Conservation (phyloP, 192 early-diverging fungal genomes). For the Linnemannia elongata region DNA sequence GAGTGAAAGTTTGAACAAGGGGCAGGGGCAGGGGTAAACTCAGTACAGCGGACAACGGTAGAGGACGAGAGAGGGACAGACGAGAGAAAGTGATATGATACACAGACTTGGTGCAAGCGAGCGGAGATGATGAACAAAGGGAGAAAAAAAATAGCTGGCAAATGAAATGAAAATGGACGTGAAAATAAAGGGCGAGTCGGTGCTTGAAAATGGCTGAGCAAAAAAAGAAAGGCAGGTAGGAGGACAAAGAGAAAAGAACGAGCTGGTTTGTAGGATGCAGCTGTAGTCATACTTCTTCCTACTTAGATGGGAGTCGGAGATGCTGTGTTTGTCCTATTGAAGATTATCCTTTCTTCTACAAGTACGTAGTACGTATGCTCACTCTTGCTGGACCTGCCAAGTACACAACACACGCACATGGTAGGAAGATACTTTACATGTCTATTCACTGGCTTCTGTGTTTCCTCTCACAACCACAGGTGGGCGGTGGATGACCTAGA, state of each 20-base stretch:
- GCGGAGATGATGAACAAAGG: not conserved
- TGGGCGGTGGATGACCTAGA: too few species aligned
- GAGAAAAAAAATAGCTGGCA: not conserved
- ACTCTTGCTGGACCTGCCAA: too few species aligned
- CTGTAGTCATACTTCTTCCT: not conserved
- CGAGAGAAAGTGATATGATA: not conserved
- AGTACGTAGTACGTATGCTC: too few species aligned
- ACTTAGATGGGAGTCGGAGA: not conserved
- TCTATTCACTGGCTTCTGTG: too few species aligned
- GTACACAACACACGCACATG: too few species aligned
- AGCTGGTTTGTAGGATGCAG: not conserved
- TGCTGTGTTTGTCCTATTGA: not conserved
- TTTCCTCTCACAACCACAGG: too few species aligned
- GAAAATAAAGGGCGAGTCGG: not conserved
- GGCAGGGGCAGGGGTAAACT: not conserved
- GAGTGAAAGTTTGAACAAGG: not conserved
- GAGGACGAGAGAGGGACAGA: not conserved
- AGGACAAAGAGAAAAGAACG: not conserved
- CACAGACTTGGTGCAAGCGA: not conserved
- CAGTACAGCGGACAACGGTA: not conserved
- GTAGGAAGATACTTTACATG: too few species aligned
- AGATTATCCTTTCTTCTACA: too few species aligned
- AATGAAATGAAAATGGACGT: constrained; percentile 2
- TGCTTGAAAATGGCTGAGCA: constrained; percentile 8
- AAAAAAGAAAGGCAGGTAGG: not conserved